A percentile compares a stretch with the other conserved stretches of the same genome.
phyloP scores from a whole-genome alignment of 1,284 basidiomycete genomes.

The Pseudozyma tsukubaensis region DNA sequence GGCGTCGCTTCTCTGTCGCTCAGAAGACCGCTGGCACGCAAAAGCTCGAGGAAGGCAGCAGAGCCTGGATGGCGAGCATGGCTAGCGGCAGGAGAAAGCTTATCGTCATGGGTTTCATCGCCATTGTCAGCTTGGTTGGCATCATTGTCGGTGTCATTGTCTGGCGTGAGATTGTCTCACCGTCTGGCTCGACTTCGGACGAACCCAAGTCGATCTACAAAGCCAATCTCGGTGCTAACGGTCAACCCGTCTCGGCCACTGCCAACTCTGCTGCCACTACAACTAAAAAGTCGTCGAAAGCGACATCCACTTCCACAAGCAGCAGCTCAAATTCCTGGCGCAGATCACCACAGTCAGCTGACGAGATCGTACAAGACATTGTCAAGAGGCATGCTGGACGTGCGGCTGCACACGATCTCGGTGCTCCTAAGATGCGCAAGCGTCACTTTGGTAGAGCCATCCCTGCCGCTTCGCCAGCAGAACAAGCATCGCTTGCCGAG shows the following conservation, averaged over 20 bases:
- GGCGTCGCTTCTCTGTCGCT: constrained; percentile 57
- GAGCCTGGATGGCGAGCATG: constrained; percentile 38
- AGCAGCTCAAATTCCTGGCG: constrained; percentile 10
- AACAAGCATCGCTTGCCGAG: constrained; percentile 2
- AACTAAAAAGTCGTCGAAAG: constrained; percentile 10
- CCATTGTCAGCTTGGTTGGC: constrained; percentile 40
- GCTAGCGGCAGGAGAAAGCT: constrained; percentile 39
- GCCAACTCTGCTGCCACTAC: constrained; percentile 17
- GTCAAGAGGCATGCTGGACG: constrained; percentile 19
- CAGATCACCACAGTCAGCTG: constrained; percentile 13
- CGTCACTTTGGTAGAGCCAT: constrained; percentile 30
- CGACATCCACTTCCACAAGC: constrained; percentile 12
- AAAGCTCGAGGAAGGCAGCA: constrained; percentile 43
- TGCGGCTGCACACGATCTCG: constrained; percentile 11
- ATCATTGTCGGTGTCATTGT: constrained; percentile 58
- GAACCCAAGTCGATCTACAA: constrained; percentile 36
- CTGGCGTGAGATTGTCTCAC: constrained; percentile 56
- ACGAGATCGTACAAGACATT: constrained; percentile 5
- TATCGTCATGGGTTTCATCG: constrained; percentile 46
- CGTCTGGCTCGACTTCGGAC: constrained; percentile 26
- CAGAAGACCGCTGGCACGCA: constrained; percentile 47
- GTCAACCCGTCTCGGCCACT: neutral
- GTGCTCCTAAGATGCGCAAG: constrained; percentile 16
- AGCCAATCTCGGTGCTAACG: constrained; percentile 40
- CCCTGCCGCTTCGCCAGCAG: constrained; percentile 2